phyloP scores from a whole-genome alignment of 805 yeast genomes.

The Kockiozyma suomiensis region DNA sequence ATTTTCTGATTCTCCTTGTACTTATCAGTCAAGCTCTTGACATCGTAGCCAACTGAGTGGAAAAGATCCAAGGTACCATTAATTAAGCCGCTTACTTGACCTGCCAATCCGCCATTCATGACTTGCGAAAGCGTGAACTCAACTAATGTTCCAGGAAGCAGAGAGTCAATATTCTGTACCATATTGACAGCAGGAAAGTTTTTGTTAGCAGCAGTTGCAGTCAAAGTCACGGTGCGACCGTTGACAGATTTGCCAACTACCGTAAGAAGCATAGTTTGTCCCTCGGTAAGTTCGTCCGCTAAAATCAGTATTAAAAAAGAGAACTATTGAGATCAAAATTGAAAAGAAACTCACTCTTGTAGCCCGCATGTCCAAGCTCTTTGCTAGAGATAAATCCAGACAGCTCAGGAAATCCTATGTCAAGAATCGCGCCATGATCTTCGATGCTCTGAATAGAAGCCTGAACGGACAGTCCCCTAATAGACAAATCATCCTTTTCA shows the following conservation, averaged over 20 bases:
- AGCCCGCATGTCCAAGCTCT: slow-evolving; percentile 51
- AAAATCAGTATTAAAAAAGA: no score
- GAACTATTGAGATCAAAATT: no score
- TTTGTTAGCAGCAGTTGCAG: slow-evolving; percentile 51
- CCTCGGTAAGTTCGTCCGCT: slow-evolving; percentile 50
- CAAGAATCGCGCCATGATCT: slow-evolving; percentile 87
- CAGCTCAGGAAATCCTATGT: slow-evolving; percentile 60
- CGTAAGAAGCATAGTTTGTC: slow-evolving; percentile 70
- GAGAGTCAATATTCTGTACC: slow-evolving; percentile 57
- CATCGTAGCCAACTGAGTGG: slow-evolving; percentile 56
- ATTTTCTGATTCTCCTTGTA: slow-evolving; percentile 64
- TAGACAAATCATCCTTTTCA: slow-evolving; percentile 61
- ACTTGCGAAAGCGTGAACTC: slow-evolving; percentile 70
- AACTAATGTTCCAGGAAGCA: slow-evolving; percentile 82
- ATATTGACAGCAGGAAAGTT: slow-evolving; percentile 59
- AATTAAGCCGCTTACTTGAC: slow-evolving; percentile 62
- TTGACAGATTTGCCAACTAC: slow-evolving; percentile 53
- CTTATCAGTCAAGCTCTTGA: slow-evolving; percentile 57
- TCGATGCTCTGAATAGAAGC: slow-evolving; percentile 77
- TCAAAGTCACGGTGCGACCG: slow-evolving; percentile 62
- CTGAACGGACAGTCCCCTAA: slow-evolving; percentile 66
- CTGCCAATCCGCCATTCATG: slow-evolving; percentile 62
- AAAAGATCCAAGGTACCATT: slow-evolving; percentile 70
- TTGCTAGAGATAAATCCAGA: slow-evolving; percentile 77
- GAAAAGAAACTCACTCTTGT: slow-evolving; percentile 37